phyloP scores from a whole-genome alignment of 345 rosid genomes.

The Lepidium didymum region DNA sequence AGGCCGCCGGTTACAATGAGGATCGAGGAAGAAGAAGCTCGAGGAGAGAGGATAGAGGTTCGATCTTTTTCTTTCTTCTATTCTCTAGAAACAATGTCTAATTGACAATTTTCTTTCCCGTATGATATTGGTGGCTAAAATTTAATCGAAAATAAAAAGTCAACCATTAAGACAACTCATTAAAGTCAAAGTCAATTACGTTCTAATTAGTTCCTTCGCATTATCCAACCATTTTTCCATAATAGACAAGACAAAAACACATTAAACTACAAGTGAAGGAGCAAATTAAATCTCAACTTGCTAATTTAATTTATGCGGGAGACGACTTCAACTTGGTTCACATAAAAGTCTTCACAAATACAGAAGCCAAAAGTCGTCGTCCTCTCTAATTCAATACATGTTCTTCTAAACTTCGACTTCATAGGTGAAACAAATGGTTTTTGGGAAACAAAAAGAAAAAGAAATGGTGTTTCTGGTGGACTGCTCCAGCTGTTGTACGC shows the following conservation, averaged over 20 bases:
- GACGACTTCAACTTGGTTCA: background rate
- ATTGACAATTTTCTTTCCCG: too few relatives aligned
- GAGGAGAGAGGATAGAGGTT: too few relatives aligned
- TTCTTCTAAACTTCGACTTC: background rate
- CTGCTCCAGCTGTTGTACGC: constrained; percentile 66
- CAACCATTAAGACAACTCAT: background rate
- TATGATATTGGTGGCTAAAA: background rate
- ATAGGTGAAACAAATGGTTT: too few relatives aligned
- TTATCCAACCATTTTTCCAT: background rate
- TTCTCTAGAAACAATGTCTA: too few relatives aligned
- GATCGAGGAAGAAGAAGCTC: too few relatives aligned
- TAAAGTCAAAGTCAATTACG: background rate
- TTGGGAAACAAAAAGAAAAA: background rate
- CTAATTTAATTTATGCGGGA: background rate
- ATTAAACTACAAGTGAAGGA: background rate
- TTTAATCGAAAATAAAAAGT: background rate
- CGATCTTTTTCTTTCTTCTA: too few relatives aligned
- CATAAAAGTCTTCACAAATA: background rate
- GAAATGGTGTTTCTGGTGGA: constrained; percentile 44
- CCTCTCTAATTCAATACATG: background rate
- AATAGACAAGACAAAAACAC: too few relatives aligned
- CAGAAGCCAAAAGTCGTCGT: background rate
- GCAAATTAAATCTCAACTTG: background rate
- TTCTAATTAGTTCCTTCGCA: background rate
- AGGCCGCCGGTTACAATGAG: too few relatives aligned